Percentiles rank a stretch among this genome's conserved stretches.
phyloP scores from a whole-genome alignment of 495 filamentous ascomycete species.

The Neurospora sp. region DNA sequence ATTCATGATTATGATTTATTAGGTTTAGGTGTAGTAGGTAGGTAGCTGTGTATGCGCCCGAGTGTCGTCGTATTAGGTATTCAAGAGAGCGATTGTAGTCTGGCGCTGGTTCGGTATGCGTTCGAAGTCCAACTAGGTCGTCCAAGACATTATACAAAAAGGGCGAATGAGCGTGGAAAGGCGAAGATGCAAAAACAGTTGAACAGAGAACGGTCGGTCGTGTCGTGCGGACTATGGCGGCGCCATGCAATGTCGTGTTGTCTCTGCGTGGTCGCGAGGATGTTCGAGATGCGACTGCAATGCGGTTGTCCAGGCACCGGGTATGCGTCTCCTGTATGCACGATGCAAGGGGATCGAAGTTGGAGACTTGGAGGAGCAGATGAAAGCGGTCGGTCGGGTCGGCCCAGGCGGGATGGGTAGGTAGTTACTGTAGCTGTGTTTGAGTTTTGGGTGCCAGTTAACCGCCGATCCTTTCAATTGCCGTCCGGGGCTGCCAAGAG shows the following conservation, averaged over 20 bases:
- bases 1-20: constrained; percentile 5
- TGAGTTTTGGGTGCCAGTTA: neutral
- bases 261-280: neutral
- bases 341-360: neutral
- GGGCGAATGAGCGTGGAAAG: neutral
- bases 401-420: neutral
- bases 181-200: neutral
- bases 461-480: neutral
- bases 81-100: neutral
- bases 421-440: neutral
- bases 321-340: neutral
- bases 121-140: constrained; percentile 3
- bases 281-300: neutral
- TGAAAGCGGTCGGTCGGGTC: neutral
- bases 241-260: neutral
- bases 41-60: neutral
- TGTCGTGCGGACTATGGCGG: neutral
- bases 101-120: neutral
- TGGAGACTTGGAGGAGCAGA: neutral
- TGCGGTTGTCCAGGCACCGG: neutral
- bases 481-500: neutral
- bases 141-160: constrained; percentile 18
- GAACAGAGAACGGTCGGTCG: neutral
- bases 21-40: neutral
- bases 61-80: neutral